Base-by-base conservation (phyloP, 805 yeast species). In the Vanderwaltozyma verrucispora region DNA sequence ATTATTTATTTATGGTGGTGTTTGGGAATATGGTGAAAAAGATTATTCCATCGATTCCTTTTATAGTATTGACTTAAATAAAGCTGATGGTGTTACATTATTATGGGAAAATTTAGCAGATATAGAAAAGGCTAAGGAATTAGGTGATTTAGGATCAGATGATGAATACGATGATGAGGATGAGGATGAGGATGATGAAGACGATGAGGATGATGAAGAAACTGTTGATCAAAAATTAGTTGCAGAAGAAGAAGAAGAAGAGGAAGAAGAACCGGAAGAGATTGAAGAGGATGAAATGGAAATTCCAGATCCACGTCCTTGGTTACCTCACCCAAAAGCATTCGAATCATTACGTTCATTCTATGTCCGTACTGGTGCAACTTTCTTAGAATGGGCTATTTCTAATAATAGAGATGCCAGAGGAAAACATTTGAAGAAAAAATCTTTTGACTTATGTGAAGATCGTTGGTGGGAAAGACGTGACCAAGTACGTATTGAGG, bases 391-490 rank as follows among this genome's bases (percentile, higher is more conserved):
- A 56, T 89, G 97, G 96, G 85, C 94, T 1, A 82, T 87, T 46
- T 80, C 92, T 4, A 82, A 80, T 54, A 82, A 86, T 49, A 72
- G 82, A 48, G 88, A 82, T 40, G 79, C 86, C 12, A 75, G 94
- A 51, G 97, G 96, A 37, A 89, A 89, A 58, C 80, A 83, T 52
- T 71, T 89, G 59, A 88, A 89, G 64, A 79, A 80, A 38, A 81
- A 84, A 31, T 80, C 96, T 0, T 89, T 89, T 55, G 96, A 87
- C 44, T 63, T 89, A 43, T 81, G 92, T 58, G 95, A 88, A 61
- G 89, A 81, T 47, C 75, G 98, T 64, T 89, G 95, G 92, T 89
- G 97, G 97, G 97, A 89, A 58, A 81, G 97, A 65, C 77, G 96
- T 64, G 97, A 89, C 50, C 89, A 79, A 51, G 79, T 89, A 18